Evolutionary conservation across 2,329 filamentous ascomycete species (phyloP).

Genomic region (Aspergillus glaucus): DNA sequence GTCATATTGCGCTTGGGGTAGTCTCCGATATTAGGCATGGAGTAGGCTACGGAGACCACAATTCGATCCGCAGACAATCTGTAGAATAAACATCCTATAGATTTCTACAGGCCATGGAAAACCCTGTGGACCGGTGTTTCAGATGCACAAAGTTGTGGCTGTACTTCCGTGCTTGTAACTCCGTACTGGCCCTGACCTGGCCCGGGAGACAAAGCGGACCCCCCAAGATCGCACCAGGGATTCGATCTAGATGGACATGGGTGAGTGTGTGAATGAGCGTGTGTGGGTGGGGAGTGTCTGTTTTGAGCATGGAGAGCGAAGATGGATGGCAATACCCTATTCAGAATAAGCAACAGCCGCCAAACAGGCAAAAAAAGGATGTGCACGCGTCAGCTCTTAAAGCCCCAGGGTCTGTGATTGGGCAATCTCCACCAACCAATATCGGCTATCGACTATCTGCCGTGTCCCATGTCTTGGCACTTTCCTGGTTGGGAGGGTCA

Average conservation of each 20-base stretch:
- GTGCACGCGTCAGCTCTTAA: conserved; percentile 31
- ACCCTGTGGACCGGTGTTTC: too few species aligned
- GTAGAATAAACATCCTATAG: too few species aligned
- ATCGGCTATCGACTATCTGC: conserved; percentile 37
- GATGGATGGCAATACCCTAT: neutral
- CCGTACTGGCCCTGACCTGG: too few species aligned
- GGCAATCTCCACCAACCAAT: conserved; percentile 26
- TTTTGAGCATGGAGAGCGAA: neutral
- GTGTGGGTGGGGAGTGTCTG: neutral
- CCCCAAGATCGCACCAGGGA: neutral
- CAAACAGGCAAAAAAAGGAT: conserved; percentile 12
- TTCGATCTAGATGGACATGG: neutral
- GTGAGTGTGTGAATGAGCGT: neutral
- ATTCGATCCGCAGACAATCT: too few species aligned
- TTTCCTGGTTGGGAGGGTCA: neutral
- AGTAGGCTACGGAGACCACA: too few species aligned
- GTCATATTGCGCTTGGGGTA: too few species aligned
- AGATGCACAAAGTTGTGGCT: too few species aligned
- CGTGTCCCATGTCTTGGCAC: conserved; percentile 12
- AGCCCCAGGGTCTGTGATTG: conserved; percentile 19
- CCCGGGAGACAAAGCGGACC: too few species aligned
- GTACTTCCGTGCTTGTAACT: too few species aligned
- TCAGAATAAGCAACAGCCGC: neutral
- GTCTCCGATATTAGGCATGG: too few species aligned
- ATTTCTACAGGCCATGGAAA: too few species aligned